phyloP scores from a whole-genome alignment of 2,329 filamentous ascomycete species.

The Teratosphaeria destructans region DNA sequence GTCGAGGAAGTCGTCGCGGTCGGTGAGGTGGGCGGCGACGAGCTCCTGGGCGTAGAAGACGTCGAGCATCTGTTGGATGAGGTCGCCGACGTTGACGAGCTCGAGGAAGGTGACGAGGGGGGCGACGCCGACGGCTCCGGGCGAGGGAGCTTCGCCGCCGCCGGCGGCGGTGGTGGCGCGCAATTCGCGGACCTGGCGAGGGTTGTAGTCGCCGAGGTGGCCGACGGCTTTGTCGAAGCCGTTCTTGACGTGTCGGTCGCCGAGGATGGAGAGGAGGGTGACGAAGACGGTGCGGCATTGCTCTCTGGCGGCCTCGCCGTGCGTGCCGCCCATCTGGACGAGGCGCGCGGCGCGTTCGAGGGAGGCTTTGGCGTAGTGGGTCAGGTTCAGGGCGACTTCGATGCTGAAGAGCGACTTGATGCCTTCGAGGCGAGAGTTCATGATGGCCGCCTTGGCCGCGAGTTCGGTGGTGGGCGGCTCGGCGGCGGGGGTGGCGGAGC shows the following conservation, averaged over 20 bases:
- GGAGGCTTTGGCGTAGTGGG: constrained; percentile 78
- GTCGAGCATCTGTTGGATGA: constrained; percentile 98
- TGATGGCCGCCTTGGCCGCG: constrained; percentile 92
- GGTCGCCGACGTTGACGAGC: constrained; percentile 91
- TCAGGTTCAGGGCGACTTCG: constrained; percentile 80
- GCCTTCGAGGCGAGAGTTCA: constrained; percentile 87
- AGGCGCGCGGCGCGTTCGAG: constrained; percentile 79
- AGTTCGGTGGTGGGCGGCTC: constrained; percentile 82
- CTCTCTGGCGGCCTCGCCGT: constrained; percentile 69
- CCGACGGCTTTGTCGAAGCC: constrained; percentile 89
- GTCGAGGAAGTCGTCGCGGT: constrained; percentile 89
- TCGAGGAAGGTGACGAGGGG: constrained; percentile 93
- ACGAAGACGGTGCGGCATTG: constrained; percentile 90
- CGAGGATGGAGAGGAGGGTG: constrained; percentile 69
- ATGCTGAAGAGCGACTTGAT: constrained; percentile 95
- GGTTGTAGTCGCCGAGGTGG: constrained; percentile 85
- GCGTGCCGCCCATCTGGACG: constrained; percentile 64
- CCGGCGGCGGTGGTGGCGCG: constrained; percentile 8
- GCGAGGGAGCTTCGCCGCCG: background rate
- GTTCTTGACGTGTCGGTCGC: constrained; percentile 75
- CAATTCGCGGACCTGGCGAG: constrained; percentile 63
- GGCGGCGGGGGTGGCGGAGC: constrained; percentile 27
- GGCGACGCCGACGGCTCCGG: constrained; percentile 51
- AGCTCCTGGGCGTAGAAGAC: constrained; percentile 98
- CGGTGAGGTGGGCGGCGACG: constrained; percentile 67